A percentile compares a stretch with the other conserved stretches of the same genome.
Evolutionary conservation across 208 protist species (phyloP).

Genomic region (Trichomonas gallinae): DNA sequence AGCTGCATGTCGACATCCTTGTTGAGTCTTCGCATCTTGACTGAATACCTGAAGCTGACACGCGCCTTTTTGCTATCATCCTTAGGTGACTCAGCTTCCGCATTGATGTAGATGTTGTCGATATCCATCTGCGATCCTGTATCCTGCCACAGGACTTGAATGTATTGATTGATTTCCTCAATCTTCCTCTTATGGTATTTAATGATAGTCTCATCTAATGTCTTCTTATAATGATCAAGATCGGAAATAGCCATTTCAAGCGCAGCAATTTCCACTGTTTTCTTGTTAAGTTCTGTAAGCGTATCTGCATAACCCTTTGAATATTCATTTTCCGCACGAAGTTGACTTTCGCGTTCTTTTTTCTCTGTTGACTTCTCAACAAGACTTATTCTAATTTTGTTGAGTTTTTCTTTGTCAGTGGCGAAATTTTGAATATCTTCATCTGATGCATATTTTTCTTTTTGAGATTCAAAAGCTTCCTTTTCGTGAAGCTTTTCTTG

Average conservation of each 20-base stretch:
- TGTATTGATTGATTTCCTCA: not conserved
- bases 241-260: not conserved
- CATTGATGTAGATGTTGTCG: not conserved
- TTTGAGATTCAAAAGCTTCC: no score
- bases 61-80: not conserved
- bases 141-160: not conserved
- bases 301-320: not conserved
- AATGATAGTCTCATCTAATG: not conserved
- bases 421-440: no score
- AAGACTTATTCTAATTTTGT: no score
- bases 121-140: not conserved
- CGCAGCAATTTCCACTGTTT: not conserved
- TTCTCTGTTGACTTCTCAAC: not conserved
- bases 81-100: not conserved
- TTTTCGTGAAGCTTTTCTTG: not conserved
- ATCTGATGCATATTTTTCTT: no score
- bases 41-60: conserved; percentile 47
- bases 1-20: conserved; percentile 91
- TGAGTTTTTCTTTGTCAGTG: no score
- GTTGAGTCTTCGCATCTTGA: conserved; percentile 53
- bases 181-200: not conserved
- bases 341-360: not conserved
- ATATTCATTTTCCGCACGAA: not conserved
- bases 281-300: not conserved
- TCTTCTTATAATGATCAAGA: not conserved